Evolutionary conservation across 78 protist species (phyloP), one percentile per base, ranked within the genome.

Genomic region (Isochrysis galbana): DNA sequence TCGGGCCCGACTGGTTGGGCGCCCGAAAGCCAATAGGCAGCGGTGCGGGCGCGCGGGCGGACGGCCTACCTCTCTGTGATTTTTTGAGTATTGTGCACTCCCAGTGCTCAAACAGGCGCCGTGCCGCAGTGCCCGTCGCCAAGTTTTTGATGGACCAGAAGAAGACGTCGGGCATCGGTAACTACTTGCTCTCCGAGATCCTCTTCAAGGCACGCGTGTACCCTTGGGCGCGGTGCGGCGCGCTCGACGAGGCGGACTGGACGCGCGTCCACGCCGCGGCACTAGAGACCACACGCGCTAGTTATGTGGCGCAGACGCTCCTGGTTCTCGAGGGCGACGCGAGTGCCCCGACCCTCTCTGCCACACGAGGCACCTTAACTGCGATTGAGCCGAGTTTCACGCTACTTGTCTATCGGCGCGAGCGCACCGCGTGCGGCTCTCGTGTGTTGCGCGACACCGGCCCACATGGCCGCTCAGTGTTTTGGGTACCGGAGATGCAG

Each of bases 81-180:
- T 26, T 89, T 32, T 4, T 42, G 5, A n/a, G 55, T 26, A 39
- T 87, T 39, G 77, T 26, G 23, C 51, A 5, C 41, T 0, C 0
- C 22, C 55, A 44, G 39, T 25, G 88, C 88, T 2, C 25, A 34
- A 29, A 11, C 23, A 1, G 5, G 25, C 55, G 44, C 41, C 11
- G 41, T 51, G 26, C 47, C 3, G n/a, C 10, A 36, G 39, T 61
- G 0, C 70, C 48, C 1, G 32, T 89, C 14, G 91, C 82, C 4
- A 22, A 22, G 38, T 89, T 61, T 7, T 21, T 89, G 67, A 89
- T 89, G 91, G 91, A 89, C 41, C 91, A 89, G 91, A 7, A 7
- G 32, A 89, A 89, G 91, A 42, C 82, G 11, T 5, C 51, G 11
- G 80, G 54, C n/a, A 14, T 89, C 10, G 91, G 91, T 21, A 89